Percentiles rank a stretch among this genome's conserved stretches.
These are phyloP conservation scores for Brachypodium distachyon DNA, from an alignment of 202 grass and related monocot species.

Conservation along the genomic window DNA sequence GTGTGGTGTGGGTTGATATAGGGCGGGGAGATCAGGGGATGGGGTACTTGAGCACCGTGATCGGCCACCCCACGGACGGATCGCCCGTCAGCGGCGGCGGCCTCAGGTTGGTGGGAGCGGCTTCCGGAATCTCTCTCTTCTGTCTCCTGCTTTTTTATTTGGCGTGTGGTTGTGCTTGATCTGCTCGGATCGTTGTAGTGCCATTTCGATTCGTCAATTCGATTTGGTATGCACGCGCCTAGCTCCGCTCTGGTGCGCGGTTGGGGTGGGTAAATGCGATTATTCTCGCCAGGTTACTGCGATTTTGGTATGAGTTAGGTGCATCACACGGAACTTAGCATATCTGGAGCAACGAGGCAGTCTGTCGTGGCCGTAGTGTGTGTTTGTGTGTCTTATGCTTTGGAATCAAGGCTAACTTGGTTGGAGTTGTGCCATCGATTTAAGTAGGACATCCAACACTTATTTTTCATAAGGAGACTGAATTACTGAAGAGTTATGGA, in stretches of 20 bases:
- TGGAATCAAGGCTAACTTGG: background rate
- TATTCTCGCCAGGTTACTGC: background rate
- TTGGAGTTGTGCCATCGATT: background rate
- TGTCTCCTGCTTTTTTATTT: background rate
- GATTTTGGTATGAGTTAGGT: background rate
- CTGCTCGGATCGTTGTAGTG: background rate
- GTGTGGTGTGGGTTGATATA: no score
- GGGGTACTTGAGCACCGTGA: slow-evolving; percentile 67
- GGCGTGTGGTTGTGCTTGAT: background rate
- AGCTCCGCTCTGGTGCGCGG: background rate
- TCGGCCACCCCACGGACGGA: slow-evolving; percentile 52
- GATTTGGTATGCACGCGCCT: background rate
- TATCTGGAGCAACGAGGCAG: background rate
- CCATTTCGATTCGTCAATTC: background rate
- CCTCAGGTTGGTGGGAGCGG: slow-evolving; percentile 39
- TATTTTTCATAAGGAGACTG: background rate
- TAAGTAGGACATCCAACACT: background rate
- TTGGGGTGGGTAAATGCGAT: background rate
- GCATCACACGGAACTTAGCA: background rate
- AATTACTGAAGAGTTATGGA: background rate
- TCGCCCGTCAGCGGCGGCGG: slow-evolving; percentile 74
- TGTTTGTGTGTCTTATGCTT: background rate
- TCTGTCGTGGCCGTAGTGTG: no score
- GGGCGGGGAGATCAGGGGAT: no score
- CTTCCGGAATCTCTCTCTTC: background rate